Conservation (phyloP, 257 asterid genomes). For the Gentiana dahurica region DNA sequence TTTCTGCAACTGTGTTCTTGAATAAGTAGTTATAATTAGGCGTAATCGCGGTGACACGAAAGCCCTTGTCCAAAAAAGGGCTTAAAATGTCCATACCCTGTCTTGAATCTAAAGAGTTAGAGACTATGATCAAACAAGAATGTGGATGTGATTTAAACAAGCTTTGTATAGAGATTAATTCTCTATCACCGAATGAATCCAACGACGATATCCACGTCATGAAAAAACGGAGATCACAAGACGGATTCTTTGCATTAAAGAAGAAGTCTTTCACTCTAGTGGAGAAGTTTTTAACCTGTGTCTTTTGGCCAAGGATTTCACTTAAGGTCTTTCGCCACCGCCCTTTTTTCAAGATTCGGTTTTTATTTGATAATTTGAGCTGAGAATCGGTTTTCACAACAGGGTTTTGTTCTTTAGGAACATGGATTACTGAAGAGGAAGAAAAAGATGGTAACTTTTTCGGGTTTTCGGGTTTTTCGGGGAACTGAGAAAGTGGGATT, state of each 20-base stretch:
- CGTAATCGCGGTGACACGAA: conserved; percentile 43
- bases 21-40: conserved; percentile 63
- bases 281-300: conserved; percentile 25
- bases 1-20: conserved; percentile 51
- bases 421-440: conserved; percentile 18
- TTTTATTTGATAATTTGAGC: conserved; percentile 29
- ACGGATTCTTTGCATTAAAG: conserved; percentile 18
- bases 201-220: conserved; percentile 84
- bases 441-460: conserved; percentile 35
- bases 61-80: conserved; percentile 52
- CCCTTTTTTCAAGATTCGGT: conserved; percentile 32
- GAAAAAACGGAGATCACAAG: conserved; percentile 52
- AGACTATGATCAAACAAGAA: conserved; percentile 60
- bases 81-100: conserved; percentile 43
- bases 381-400: conserved; percentile 27
- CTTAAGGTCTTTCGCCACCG: conserved; percentile 20
- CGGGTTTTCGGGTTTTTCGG: conserved; percentile 38
- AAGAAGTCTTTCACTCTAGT: conserved; percentile 55
- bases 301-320: conserved; percentile 20
- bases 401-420: conserved; percentile 22
- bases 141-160: conserved; percentile 59
- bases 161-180: conserved; percentile 39
- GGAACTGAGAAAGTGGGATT: conserved; percentile 32
- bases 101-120: conserved; percentile 61
- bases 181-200: conserved; percentile 57